These are phyloP conservation scores for Sergeia podlipaevii DNA, from an alignment of 208 protist genomes.

Conservation along the genomic window DNA sequence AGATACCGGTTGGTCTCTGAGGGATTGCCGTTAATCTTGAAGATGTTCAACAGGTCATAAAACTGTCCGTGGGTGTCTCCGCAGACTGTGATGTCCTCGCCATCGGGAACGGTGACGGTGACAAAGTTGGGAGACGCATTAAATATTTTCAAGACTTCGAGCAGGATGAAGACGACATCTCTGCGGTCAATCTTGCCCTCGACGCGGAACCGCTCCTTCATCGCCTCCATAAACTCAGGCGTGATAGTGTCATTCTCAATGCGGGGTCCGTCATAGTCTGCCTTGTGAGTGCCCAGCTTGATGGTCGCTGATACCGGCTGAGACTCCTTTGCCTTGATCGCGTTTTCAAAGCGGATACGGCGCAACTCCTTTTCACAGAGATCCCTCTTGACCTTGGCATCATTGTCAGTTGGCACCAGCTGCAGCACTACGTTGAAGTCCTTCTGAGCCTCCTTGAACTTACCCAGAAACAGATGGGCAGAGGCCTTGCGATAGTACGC, in stretches of 20 bases:
- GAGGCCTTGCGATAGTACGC: slow-evolving; percentile 97
- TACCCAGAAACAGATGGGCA: slow-evolving; percentile 91
- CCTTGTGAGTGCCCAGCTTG: slow-evolving; percentile 57
- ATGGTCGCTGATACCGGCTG: slow-evolving; percentile 71
- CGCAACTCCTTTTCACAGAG: slow-evolving; percentile 93
- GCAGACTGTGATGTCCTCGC: slow-evolving; percentile 95
- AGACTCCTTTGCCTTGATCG: slow-evolving; percentile 88
- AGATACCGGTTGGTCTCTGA: slow-evolving; percentile 92
- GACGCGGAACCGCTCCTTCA: slow-evolving; percentile 70
- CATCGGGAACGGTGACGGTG: slow-evolving; percentile 77
- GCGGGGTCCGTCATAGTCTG: slow-evolving; percentile 69
- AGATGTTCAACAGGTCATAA: slow-evolving; percentile 98
- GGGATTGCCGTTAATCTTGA: slow-evolving; percentile 88
- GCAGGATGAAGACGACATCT: slow-evolving; percentile 84
- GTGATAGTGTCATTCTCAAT: slow-evolving; percentile 73
- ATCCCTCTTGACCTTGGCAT: slow-evolving; percentile 90
- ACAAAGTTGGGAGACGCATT: slow-evolving; percentile 86
- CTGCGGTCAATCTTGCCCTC: slow-evolving; percentile 85
- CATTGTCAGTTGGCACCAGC: slow-evolving; percentile 87
- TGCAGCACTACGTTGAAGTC: slow-evolving; percentile 91
- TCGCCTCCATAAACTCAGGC: slow-evolving; percentile 70
- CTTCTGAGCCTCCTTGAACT: slow-evolving; percentile 94
- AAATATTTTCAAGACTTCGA: slow-evolving; percentile 76
- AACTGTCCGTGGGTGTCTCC: slow-evolving; percentile 99
- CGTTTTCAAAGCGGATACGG: slow-evolving; percentile 93